Percentiles rank a stretch among this genome's conserved stretches.
phyloP scores from a whole-genome alignment of 2,329 filamentous ascomycete species.

The Xylaria sp. region DNA sequence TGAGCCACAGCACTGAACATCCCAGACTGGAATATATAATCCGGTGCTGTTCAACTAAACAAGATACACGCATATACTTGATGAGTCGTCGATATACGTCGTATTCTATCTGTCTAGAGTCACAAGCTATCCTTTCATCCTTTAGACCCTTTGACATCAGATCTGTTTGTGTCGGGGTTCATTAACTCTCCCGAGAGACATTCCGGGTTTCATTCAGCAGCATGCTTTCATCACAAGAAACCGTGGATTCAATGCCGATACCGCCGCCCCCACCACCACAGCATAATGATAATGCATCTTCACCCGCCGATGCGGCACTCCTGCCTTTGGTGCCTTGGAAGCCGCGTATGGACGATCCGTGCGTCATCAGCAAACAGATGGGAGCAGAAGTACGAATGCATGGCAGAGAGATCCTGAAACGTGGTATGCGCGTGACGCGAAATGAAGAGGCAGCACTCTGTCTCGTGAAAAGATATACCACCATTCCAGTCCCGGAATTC shows the following conservation, averaged over 20 bases:
- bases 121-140: too few relatives aligned
- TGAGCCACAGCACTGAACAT: too few relatives aligned
- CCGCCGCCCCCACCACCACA: neutral
- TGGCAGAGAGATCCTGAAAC: neutral
- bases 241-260: neutral
- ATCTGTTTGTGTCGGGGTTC: too few relatives aligned
- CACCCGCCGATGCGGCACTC: neutral
- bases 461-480: conserved; percentile 16
- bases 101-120: too few relatives aligned
- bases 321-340: conserved; percentile 4
- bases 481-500: conserved; percentile 16
- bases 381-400: conserved; percentile 15
- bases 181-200: too few relatives aligned
- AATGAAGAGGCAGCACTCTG: conserved; percentile 16
- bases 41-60: too few relatives aligned
- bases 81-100: too few relatives aligned
- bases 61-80: too few relatives aligned
- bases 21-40: too few relatives aligned
- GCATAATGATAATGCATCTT: neutral
- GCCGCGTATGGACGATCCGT: conserved; percentile 13
- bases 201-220: too few relatives aligned
- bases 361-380: conserved; percentile 4
- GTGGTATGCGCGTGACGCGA: neutral
- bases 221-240: too few relatives aligned
- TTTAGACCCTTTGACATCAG: too few relatives aligned